Conservation (phyloP, 148 eudicot species). For the Persicaria maculosa region DNA sequence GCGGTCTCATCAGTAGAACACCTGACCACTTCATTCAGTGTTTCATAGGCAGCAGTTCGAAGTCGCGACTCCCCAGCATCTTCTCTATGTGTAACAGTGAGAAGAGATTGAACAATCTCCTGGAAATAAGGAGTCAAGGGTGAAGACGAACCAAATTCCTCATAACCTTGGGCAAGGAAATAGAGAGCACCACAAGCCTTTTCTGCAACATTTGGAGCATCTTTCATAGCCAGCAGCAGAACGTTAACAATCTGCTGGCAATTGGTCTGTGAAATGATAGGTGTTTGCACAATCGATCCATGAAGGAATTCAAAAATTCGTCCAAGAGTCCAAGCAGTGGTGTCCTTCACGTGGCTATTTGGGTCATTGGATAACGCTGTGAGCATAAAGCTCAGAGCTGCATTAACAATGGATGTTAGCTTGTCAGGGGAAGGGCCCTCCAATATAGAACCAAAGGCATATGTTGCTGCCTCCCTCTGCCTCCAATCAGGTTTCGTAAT, state of each 20-base stretch:
- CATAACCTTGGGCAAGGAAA: constrained; percentile 90
- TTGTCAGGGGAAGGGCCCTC: constrained; percentile 95
- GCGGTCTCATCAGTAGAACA: constrained; percentile 89
- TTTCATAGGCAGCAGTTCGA: constrained; percentile 87
- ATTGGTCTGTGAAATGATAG: constrained; percentile 65
- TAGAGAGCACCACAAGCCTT: constrained; percentile 96
- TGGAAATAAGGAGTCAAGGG: constrained; percentile 79
- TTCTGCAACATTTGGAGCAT: constrained; percentile 90
- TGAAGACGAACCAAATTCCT: constrained; percentile 62
- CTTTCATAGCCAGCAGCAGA: constrained; percentile 82
- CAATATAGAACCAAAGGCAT: constrained; percentile 91
- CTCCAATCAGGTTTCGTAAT: constrained; percentile 85
- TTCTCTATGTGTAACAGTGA: constrained; percentile 74
- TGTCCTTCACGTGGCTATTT: constrained; percentile 91
- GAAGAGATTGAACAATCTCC: constrained; percentile 81
- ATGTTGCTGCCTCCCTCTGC: constrained; percentile 89
- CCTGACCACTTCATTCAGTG: constrained; percentile 89
- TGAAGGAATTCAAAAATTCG: constrained; percentile 90
- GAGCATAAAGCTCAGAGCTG: constrained; percentile 84
- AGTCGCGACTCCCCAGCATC: constrained; percentile 84
- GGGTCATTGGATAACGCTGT: constrained; percentile 79
- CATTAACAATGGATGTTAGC: constrained; percentile 70
- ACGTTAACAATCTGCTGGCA: constrained; percentile 82
- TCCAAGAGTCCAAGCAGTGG: constrained; percentile 96
- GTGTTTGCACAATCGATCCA: constrained; percentile 58